A percentile compares a stretch with the other conserved stretches of the same genome.
These are phyloP conservation scores for Triticum timopheevii DNA, from an alignment of 176 grass and related monocot genomes.

Conservation along the genomic window DNA sequence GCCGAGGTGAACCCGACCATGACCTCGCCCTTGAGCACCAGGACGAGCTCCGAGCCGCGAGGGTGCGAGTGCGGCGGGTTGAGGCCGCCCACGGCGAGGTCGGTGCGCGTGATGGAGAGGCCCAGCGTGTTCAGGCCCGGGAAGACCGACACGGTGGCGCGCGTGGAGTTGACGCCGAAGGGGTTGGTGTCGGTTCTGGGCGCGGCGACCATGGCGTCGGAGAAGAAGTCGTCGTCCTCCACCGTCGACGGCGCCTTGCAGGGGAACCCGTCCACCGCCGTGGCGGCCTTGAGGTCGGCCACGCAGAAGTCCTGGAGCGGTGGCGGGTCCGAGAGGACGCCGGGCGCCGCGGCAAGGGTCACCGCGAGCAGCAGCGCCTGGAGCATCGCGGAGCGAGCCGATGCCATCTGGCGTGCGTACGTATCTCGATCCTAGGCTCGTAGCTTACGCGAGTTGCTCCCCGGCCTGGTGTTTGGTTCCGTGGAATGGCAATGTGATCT, in stretches of 20 bases:
- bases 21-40: slow-evolving; percentile 56
- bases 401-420: background rate
- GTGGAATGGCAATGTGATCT: background rate
- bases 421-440: background rate
- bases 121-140: slow-evolving; percentile 74
- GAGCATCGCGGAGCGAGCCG: background rate
- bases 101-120: slow-evolving; percentile 57
- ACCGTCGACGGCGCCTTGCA: slow-evolving; percentile 47
- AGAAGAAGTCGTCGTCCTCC: slow-evolving; percentile 54
- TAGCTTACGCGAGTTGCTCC: background rate
- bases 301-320: slow-evolving; percentile 64
- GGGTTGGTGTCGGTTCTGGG: slow-evolving; percentile 41
- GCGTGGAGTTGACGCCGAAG: slow-evolving; percentile 63
- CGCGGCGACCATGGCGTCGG: slow-evolving; percentile 17
- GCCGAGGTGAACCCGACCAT: slow-evolving; percentile 54
- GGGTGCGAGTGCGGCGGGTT: slow-evolving; percentile 78
- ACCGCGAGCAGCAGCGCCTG: background rate
- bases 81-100: slow-evolving; percentile 52
- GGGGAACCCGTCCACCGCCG: slow-evolving; percentile 35
- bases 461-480: background rate
- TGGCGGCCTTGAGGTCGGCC: slow-evolving; percentile 25
- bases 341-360: background rate
- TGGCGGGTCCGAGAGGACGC: slow-evolving; percentile 23
- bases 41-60: slow-evolving; percentile 61
- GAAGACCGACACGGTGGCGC: slow-evolving; percentile 35